Evolutionary conservation across 768 basidiomycete species (phyloP), one percentile per base, ranked within the genome.

Genomic region (Kwoniella europaea): DNA sequence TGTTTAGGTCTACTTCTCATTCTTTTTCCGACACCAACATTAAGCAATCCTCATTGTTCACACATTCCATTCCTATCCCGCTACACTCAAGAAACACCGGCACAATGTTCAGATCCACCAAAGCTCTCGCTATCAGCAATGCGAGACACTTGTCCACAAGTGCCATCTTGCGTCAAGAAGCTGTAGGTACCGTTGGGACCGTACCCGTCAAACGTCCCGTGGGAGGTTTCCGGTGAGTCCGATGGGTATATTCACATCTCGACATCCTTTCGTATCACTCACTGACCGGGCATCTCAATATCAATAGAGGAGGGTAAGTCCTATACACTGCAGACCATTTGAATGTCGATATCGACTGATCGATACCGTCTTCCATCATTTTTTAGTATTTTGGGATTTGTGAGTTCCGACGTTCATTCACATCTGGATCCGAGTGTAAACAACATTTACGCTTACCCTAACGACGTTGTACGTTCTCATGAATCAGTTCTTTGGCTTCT

Each of bases 401-500:
- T 80, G 44, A 72, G 79, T 80, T 24, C 5, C 35, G 35, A 35
- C 35, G 35, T 15, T 6, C 13, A 10, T 22, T 27, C 22, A 18
- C 62, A n/a, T 63, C 29, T 15, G 20, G 54, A 55, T 55, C 4
- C 50, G 20, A 15, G 15, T 52, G 20, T 24, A 20, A n/a, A 12
- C 10, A n/a, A 55, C n/a, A 42, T 18, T 16, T 20, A 60, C 46
- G 18, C 57, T 35, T 9, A 44, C 59, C 12, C 18, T 63, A 12
- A n/a, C 41, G n/a, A 29, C 29, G 27, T 35, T 55, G 18, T 35
- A 9, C 27, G 3, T 29, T 46, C 69, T 41, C 57, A 7, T n/a
- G 6, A 18, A n/a, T 13, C 56, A 83, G 82, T 82, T 97, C 44
- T 89, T 94, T 75, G 94, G 93, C 1, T 95, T 96, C 85, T 94